A percentile compares a stretch with the other conserved stretches of the same genome.
These are phyloP conservation scores for Gamsiella multidivaricata DNA, from an alignment of 192 early-diverging fungal species.

Conservation along the genomic window DNA sequence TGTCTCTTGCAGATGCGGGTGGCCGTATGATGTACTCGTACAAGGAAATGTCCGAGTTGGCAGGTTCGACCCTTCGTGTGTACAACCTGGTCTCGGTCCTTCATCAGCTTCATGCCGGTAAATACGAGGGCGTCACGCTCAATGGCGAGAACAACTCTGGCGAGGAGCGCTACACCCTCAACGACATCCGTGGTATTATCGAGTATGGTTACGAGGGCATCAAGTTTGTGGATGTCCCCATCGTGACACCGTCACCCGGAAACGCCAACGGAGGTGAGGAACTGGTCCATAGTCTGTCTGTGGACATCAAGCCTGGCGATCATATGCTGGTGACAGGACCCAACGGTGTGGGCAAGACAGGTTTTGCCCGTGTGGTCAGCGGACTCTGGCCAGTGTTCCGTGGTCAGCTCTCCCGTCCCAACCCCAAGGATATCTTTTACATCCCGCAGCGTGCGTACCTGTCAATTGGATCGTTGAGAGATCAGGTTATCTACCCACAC, in stretches of 20 bases:
- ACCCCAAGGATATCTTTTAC: constrained; percentile 92
- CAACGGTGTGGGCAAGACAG: constrained; percentile 95
- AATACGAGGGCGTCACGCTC: constrained; percentile 59
- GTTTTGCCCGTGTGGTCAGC: constrained; percentile 91
- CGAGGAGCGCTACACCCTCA: constrained; percentile 54
- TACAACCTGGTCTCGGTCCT: constrained; percentile 87
- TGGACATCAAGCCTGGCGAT: constrained; percentile 86
- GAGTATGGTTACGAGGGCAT: constrained; percentile 74
- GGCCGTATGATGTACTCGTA: constrained; percentile 98
- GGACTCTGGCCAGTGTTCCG: constrained; percentile 95
- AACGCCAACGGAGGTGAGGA: constrained; percentile 76
- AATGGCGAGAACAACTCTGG: constrained; percentile 13
- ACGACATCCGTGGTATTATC: constrained; percentile 68
- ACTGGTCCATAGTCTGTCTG: constrained; percentile 80
- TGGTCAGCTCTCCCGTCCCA: constrained; percentile 75
- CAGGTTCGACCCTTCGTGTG: constrained; percentile 90
- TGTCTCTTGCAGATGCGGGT: constrained; percentile 91
- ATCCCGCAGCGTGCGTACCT: constrained; percentile 98
- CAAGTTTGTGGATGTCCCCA: constrained; percentile 87
- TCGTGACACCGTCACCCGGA: constrained; percentile 86
- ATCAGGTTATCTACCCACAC: constrained; percentile 98
- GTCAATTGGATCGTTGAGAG: constrained; percentile 90
- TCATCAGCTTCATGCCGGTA: constrained; percentile 73
- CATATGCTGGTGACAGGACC: constrained; percentile 94
- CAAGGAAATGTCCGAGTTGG: constrained; percentile 92